Percentiles rank a stretch among this genome's conserved stretches.
These are phyloP conservation scores for Tuber brumale DNA, from an alignment of 495 filamentous ascomycete genomes.

Conservation along the genomic window DNA sequence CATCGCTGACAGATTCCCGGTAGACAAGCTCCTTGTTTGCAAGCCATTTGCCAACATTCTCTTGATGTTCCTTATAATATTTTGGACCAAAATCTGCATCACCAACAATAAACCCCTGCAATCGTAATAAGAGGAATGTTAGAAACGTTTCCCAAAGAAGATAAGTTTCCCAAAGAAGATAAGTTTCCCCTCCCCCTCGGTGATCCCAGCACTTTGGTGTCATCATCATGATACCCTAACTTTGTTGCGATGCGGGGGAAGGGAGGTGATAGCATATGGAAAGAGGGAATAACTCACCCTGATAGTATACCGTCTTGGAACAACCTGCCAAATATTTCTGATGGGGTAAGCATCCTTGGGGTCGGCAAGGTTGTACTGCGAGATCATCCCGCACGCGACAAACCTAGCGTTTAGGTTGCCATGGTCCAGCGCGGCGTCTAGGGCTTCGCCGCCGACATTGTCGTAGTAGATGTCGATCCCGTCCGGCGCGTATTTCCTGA, in stretches of 20 bases:
- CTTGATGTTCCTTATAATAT: slow-evolving; percentile 69
- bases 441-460: slow-evolving; percentile 84
- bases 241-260: background rate
- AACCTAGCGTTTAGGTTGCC: slow-evolving; percentile 69
- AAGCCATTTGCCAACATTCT: slow-evolving; percentile 78
- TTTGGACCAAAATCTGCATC: slow-evolving; percentile 59
- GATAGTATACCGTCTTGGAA: slow-evolving; percentile 49
- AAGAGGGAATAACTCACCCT: slow-evolving; percentile 12
- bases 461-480: slow-evolving; percentile 94
- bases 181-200: background rate
- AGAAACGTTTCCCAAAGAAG: background rate
- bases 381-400: slow-evolving; percentile 58
- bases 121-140: slow-evolving; percentile 5
- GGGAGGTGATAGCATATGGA: background rate
- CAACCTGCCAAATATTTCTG: slow-evolving; percentile 54
- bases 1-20: slow-evolving; percentile 61
- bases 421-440: slow-evolving; percentile 65
- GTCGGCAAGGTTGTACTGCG: slow-evolving; percentile 63
- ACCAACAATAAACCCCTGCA: slow-evolving; percentile 69
- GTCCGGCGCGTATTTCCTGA: slow-evolving; percentile 66
- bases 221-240: background rate
- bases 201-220: background rate
- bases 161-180: background rate
- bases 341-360: slow-evolving; percentile 58
- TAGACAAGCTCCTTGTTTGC: slow-evolving; percentile 72